Base-by-base conservation (phyloP, 2,329 filamentous ascomycete species). In the Xylariaceae sp. region DNA sequence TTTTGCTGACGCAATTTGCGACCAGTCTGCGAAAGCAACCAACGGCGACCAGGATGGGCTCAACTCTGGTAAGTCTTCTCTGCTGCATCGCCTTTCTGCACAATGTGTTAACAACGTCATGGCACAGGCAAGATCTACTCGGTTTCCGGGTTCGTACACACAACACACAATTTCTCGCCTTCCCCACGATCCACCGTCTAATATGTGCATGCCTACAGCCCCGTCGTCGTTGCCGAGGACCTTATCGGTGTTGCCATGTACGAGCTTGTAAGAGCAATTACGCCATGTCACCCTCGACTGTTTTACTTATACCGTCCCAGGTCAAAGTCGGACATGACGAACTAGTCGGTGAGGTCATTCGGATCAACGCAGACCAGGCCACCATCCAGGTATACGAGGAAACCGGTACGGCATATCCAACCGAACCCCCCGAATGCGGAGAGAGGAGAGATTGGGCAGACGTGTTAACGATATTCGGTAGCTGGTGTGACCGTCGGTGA, bases 181-280 rank as follows among this genome's bases (percentile, higher is more conserved):
- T 27, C 17, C 11, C n/a, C 29, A 19, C 19, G 8, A 13, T 21
- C 15, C 34, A 14, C 48, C 44, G 46, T 36, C 65, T 70, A 56
- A 70, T 40, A n/a, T 34, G 37, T 8, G 5, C 50, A 11, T 7
- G 11, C 13, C 23, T 21, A 31, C 34, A 83, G 86, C 53, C 92
- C 92, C 61, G 92, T 98, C 73, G 83, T 98, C 58, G 78, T 98
- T 55, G 92, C 90, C 63, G 90, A 97, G 73, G 83, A 96, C 68
- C 95, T 98, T 89, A 88, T 90, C 61, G 92, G 92, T 66, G 92
- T 92, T 76, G 89, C 92, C 66, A 98, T 98, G 92, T 96, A 97
- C 80, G 92, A 98, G 72, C 76, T 98, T 72, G 88, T 88, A 74
- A 55, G 80, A 65, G 34, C n/a, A n/a, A n/a, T n/a, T n/a, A n/a